phyloP scores from a whole-genome alignment of 106 monocot species.

The Hemerocallis citrina region DNA sequence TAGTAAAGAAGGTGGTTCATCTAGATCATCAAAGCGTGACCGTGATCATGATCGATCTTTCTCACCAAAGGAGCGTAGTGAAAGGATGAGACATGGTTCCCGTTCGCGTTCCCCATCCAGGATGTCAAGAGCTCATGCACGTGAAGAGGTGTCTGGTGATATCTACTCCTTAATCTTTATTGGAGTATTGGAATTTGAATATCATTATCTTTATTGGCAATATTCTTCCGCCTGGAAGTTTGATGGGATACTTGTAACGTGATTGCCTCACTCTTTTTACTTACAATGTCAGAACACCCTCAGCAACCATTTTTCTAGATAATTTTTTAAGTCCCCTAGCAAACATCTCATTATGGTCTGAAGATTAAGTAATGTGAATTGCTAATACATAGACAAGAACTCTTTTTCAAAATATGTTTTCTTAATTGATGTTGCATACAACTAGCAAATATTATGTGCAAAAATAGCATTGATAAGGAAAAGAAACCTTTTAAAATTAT shows the following conservation, averaged over 20 bases:
- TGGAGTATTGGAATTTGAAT: too few species aligned
- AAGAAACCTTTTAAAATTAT: too few species aligned
- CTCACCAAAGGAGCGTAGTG: constrained; percentile 32
- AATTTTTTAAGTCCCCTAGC: not conserved
- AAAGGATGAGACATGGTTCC: constrained; percentile 21
- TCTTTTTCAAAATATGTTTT: not conserved
- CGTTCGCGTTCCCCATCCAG: constrained; percentile 47
- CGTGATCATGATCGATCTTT: constrained; percentile 18
- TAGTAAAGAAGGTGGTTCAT: constrained; percentile 19
- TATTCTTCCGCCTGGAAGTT: not conserved
- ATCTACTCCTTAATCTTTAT: constrained; percentile 27
- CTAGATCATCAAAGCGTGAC: constrained; percentile 31
- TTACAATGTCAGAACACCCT: too few species aligned
- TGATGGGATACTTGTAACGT: not conserved
- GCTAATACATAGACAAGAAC: not conserved
- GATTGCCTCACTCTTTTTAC: not conserved
- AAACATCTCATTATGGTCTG: not conserved
- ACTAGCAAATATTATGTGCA: too few species aligned
- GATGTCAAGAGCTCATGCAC: constrained; percentile 27
- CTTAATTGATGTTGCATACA: not conserved
- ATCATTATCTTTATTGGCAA: not conserved
- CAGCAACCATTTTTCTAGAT: not conserved
- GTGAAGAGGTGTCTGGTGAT: constrained; percentile 87
- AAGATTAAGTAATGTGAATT: not conserved
- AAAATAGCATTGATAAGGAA: too few species aligned